Conservation (phyloP, 169 alveolate genomes). For the Eimeria zaria region DNA sequence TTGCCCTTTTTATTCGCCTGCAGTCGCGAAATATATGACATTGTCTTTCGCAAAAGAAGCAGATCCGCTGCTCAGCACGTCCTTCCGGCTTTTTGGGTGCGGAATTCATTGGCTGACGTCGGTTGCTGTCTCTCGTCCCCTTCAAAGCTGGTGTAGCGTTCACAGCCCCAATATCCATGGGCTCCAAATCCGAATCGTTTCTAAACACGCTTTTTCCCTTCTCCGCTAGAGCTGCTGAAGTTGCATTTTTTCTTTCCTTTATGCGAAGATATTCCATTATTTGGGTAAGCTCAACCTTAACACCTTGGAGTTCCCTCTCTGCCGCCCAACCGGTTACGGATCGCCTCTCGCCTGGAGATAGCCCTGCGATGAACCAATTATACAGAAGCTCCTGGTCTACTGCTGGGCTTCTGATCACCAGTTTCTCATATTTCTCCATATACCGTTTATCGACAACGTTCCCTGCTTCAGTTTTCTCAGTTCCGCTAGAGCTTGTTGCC, state of each 20-base stretch:
- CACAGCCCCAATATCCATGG: not conserved
- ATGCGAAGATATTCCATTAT: not conserved
- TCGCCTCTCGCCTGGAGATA: too few species aligned
- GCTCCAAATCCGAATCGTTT: not conserved
- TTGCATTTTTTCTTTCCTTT: not conserved
- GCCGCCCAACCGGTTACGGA: too few species aligned
- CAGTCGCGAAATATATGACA: not conserved
- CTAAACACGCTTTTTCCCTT: not conserved
- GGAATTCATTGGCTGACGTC: not conserved
- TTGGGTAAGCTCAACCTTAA: too few species aligned
- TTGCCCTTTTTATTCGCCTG: not conserved
- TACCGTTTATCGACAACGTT: too few species aligned
- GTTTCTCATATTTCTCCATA: too few species aligned
- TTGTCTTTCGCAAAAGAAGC: not conserved
- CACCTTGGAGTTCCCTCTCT: too few species aligned
- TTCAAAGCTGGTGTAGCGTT: not conserved
- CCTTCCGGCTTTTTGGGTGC: not conserved
- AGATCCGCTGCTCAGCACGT: not conserved
- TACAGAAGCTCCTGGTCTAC: too few species aligned
- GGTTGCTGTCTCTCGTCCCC: not conserved
- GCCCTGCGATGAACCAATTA: too few species aligned
- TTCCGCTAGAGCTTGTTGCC: too few species aligned
- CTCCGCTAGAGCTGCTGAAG: not conserved
- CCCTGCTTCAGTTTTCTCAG: too few species aligned
- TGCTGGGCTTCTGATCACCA: too few species aligned